Base-by-base conservation (phyloP, 1,139 yeast genomes). In the Debaryomyces coudertii region DNA sequence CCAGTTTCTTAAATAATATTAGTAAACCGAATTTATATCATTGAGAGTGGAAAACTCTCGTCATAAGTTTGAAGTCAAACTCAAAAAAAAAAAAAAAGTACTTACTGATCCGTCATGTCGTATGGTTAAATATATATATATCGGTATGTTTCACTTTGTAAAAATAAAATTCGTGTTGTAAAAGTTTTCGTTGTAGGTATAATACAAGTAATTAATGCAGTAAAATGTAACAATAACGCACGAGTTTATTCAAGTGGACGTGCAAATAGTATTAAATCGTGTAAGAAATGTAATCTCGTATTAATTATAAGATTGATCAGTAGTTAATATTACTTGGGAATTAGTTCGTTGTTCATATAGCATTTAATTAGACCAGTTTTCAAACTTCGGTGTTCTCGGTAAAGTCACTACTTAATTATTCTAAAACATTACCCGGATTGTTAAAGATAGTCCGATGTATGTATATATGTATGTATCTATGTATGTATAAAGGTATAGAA, bases 1-100 rank as follows among this genome's bases (percentile, higher is more conserved):
- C 97, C 98, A 90, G 58, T 66, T 61, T 49, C 51, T 48, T 36
- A n/a, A 15, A 8, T 23, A n/a, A 20, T 37, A 37, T 35, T 42
- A 36, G 29, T 37, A 23, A 30, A 18, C 28, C 28, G 9, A 3
- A 7, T 33, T 24, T 20, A 11, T 7, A 18, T 18, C 22, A 18
- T 33, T 29, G 16, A 9, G 5, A 14, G 31, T 12, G 14, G 14
- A 9, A 29, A 29, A 18, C 12, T 29, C 20, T 5, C n/a, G 22
- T 7, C 22, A 23, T 14, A 20, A 9, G 6, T 12, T 33, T n/a
- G 28, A 25, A 25, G 7, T 2, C 4, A 9, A 25, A 15, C 11
- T 24, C 8, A 9, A 8, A 25, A 25, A 25, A 7, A 15, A 28
- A 23, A 43, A 29, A 12, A 29, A 29, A 29, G 7, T 45, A 47